Conservation (phyloP, 2,329 filamentous ascomycete species). For the Trichophyton verrucosum region DNA sequence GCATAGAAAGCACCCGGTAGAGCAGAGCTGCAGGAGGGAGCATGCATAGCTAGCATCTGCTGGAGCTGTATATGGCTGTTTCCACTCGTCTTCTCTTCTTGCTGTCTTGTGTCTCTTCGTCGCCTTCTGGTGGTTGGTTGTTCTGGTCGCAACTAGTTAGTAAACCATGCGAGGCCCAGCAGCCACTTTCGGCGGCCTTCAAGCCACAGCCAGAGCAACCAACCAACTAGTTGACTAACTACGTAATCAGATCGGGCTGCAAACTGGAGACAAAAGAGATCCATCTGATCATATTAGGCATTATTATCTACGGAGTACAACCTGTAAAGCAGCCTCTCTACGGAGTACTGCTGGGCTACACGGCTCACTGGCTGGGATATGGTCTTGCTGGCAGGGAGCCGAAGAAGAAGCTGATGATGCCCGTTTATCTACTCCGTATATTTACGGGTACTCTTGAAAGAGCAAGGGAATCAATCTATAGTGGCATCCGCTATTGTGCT, state of each 20-base stretch:
- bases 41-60: slow-evolving; percentile 2
- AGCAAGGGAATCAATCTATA: too few relatives aligned
- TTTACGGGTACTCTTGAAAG: too few relatives aligned
- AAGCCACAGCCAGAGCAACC: not conserved
- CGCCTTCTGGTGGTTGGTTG: not conserved
- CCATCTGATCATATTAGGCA: too few relatives aligned
- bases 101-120: not conserved
- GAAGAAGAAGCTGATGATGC: too few relatives aligned
- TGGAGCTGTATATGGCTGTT: not conserved
- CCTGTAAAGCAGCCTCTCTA: too few relatives aligned
- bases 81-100: not conserved
- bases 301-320: too few relatives aligned
- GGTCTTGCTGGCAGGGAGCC: too few relatives aligned
- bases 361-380: too few relatives aligned
- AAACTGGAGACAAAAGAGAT: not conserved
- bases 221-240: not conserved
- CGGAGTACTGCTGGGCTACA: too few relatives aligned
- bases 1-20: not conserved
- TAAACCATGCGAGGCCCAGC: not conserved
- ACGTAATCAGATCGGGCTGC: not conserved
- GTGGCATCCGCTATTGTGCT: too few relatives aligned
- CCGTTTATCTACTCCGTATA: too few relatives aligned
- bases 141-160: not conserved
- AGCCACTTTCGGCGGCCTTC: not conserved
- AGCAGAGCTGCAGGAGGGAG: not conserved